Evolutionary conservation across 148 eudicot genomes (phyloP).

Genomic region (Cornus controversa): DNA sequence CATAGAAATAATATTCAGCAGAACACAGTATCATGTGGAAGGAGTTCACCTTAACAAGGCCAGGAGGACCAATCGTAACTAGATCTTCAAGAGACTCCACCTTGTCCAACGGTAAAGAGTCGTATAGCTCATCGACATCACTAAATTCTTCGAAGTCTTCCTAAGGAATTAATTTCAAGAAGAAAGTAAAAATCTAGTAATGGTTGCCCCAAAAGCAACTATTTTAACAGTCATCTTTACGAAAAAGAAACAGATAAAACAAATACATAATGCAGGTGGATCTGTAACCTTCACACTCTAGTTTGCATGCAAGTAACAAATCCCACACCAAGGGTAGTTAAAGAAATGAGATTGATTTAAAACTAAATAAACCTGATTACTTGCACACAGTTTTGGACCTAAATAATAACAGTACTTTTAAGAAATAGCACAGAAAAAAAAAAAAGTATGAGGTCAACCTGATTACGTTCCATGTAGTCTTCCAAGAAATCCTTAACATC

Average conservation of each 20-base stretch:
- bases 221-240: too few relatives aligned
- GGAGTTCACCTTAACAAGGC: conserved; percentile 69
- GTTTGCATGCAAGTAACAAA: neutral
- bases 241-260: neutral
- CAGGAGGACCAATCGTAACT: conserved; percentile 76
- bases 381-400: neutral
- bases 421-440: neutral
- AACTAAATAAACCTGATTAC: neutral
- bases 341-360: neutral
- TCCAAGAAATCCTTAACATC: conserved; percentile 95
- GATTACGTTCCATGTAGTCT: conserved; percentile 97
- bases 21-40: conserved; percentile 5
- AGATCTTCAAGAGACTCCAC: conserved; percentile 98
- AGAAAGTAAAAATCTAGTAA: neutral
- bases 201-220: neutral
- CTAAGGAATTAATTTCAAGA: conserved; percentile 29
- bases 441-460: conserved; percentile 42
- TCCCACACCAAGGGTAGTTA: neutral
- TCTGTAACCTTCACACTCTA: neutral
- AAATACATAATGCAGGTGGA: neutral
- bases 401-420: neutral
- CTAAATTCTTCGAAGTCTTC: conserved; percentile 94
- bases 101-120: conserved; percentile 81
- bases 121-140: conserved; percentile 96
- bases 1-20: neutral